Conservation (phyloP, 495 filamentous ascomycete genomes). For the Amphirosellinia nigrospora region DNA sequence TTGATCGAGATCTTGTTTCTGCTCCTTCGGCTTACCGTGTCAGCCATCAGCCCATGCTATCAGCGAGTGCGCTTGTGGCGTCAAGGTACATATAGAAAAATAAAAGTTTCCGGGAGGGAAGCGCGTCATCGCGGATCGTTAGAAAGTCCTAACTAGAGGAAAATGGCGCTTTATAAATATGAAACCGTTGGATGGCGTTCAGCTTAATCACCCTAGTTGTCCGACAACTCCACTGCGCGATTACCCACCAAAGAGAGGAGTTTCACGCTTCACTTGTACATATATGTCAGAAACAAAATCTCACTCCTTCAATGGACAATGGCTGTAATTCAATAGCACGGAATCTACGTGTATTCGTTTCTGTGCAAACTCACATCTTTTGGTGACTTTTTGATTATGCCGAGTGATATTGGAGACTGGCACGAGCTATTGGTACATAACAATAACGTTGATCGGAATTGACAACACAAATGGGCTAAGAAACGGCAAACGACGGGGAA, state of each 20-base stretch:
- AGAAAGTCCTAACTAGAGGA: neutral
- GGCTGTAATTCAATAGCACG: neutral
- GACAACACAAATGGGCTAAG: neutral
- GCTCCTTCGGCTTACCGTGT: neutral
- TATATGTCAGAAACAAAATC: neutral
- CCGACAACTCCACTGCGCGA: neutral
- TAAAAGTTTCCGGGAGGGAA: neutral
- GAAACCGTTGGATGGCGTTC: neutral
- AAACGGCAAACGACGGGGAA: constrained; percentile 6
- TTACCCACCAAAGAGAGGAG: neutral
- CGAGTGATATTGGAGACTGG: neutral
- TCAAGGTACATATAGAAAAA: constrained; percentile 1
- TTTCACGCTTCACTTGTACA: no score
- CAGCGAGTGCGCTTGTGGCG: neutral
- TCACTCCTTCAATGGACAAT: neutral
- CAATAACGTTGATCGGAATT: neutral
- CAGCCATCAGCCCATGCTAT: neutral
- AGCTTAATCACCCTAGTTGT: neutral
- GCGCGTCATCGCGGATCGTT: neutral
- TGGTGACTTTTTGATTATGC: neutral
- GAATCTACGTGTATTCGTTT: neutral
- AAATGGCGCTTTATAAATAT: constrained; percentile 6
- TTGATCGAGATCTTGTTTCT: neutral
- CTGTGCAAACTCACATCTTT: neutral
- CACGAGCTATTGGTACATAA: neutral